Evolutionary conservation across 768 basidiomycete genomes (phyloP), one percentile per base, ranked within the genome.

Genomic region (Saitozyma podzolica): DNA sequence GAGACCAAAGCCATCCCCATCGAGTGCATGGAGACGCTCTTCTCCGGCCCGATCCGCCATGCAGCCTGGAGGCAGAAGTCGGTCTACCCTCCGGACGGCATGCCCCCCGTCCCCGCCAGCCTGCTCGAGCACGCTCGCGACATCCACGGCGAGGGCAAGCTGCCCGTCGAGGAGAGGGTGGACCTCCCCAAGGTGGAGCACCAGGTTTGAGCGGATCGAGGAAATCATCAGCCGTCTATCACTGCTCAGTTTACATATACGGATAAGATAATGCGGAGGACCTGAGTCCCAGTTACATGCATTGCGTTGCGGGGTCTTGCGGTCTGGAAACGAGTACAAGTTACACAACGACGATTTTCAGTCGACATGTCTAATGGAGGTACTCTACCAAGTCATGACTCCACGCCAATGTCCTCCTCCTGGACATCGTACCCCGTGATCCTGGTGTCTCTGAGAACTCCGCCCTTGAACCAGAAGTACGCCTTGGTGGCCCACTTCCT

Each of bases 1-100:
- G 69, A 70, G 49, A 70, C 69, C 53, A 70, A 70, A 54, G 66
- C 52, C 40, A 58, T 70, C 47, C 66, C 69, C 13, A 65, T 65
- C 55, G 60, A 67, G 45, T 51, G 47, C 16, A 67, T 67, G 63
- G 63, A 67, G 40, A 40, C 53, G 17, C 58, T 70, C 10, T 65
- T 70, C 61, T 48, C 57, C 8, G 69, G 69, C 3, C 60, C 60
- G 9, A 47, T 63, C 8, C 53, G 65, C 47, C 59, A 66, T 42
- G 43, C 65, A 2, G 65, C 65, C 20, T 69, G 61, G 62, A 41
- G 62, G 51, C 65, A 66, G 51, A 66, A 66, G 62, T 53, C 48
- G n/a, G 58, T 69, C 5, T 69, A 66, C 53, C 68, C 68, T 9
- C 68, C 68, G 37, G 42, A 64, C 50, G 68, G 68, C 49, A 41